phyloP scores from a whole-genome alignment of 1,284 basidiomycete species.

The Lentinula novae-zelandiae region DNA sequence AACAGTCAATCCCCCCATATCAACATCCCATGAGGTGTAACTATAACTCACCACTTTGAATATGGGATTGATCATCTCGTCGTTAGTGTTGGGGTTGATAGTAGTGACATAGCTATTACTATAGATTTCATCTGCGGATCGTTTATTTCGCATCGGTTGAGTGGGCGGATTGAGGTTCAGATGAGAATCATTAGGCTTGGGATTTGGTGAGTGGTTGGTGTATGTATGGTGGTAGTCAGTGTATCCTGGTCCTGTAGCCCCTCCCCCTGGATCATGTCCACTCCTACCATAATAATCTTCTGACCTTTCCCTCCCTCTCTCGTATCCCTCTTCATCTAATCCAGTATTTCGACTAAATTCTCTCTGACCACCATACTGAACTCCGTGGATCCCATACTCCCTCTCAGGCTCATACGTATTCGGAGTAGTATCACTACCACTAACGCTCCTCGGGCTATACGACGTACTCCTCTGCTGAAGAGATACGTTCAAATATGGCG shows the following conservation, averaged over 20 bases:
- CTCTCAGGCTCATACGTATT: background rate
- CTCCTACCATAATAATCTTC: background rate
- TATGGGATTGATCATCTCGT: slow-evolving; percentile 70
- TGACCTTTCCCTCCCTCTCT: background rate
- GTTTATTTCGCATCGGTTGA: background rate
- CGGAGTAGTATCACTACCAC: background rate
- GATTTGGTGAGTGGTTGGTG: background rate
- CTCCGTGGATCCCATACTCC: too few relatives aligned
- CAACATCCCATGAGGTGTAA: slow-evolving; percentile 22
- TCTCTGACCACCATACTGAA: background rate
- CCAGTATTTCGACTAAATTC: background rate
- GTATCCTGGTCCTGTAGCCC: background rate
- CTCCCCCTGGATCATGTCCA: background rate
- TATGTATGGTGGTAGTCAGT: background rate
- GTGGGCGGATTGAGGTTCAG: background rate
- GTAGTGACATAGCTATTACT: background rate
- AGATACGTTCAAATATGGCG: slow-evolving; percentile 37
- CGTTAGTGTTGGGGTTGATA: background rate
- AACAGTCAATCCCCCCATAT: slow-evolving; percentile 23
- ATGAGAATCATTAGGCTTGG: background rate
- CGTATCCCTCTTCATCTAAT: background rate
- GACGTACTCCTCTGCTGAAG: slow-evolving; percentile 30
- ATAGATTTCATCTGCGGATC: background rate
- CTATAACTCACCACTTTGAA: slow-evolving; percentile 81
- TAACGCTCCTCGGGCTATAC: slow-evolving; percentile 25